These are phyloP conservation scores for Plectosphaerella plurivora DNA, from an alignment of 2,329 filamentous ascomycete species.

Conservation along the genomic window DNA sequence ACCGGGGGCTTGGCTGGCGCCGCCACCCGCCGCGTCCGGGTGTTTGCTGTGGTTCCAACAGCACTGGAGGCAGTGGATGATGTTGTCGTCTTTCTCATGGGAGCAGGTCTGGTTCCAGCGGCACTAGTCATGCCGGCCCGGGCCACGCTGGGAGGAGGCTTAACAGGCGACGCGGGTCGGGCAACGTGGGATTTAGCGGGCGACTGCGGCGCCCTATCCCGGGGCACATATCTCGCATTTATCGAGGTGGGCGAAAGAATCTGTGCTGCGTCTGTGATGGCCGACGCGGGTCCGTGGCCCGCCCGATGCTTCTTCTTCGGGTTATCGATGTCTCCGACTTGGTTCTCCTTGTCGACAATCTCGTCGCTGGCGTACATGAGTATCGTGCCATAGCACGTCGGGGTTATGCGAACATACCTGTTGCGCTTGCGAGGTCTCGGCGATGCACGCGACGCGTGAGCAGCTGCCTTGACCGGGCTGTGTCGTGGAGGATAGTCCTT, in stretches of 20 bases:
- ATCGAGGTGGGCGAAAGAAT: slow-evolving; percentile 79
- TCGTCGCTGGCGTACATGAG: slow-evolving; percentile 48
- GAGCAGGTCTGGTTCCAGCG: slow-evolving; percentile 36
- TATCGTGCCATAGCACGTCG: neutral
- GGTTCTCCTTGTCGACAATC: slow-evolving; percentile 76
- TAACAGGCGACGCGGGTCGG: slow-evolving; percentile 59
- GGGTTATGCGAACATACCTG: slow-evolving; percentile 36
- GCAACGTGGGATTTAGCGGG: slow-evolving; percentile 54
- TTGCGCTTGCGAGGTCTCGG: slow-evolving; percentile 38
- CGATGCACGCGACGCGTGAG: slow-evolving; percentile 14
- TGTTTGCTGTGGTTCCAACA: slow-evolving; percentile 20
- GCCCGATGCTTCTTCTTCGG: slow-evolving; percentile 64
- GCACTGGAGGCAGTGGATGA: slow-evolving; percentile 37
- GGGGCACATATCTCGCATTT: slow-evolving; percentile 66
- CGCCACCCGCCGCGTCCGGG: slow-evolving; percentile 26
- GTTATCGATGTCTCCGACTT: slow-evolving; percentile 51
- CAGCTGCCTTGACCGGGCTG: slow-evolving; percentile 28
- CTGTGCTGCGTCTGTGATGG: slow-evolving; percentile 44
- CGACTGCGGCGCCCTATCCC: slow-evolving; percentile 41
- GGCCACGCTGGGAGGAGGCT: slow-evolving; percentile 35
- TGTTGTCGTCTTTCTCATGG: slow-evolving; percentile 39
- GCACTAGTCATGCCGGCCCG: slow-evolving; percentile 44
- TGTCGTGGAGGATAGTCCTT: slow-evolving; percentile 39
- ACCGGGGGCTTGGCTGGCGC: slow-evolving; percentile 23
- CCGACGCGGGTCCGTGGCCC: slow-evolving; percentile 34